Base-by-base conservation (phyloP, 192 early-diverging fungal species). In the Oehlia diaphana region DNA sequence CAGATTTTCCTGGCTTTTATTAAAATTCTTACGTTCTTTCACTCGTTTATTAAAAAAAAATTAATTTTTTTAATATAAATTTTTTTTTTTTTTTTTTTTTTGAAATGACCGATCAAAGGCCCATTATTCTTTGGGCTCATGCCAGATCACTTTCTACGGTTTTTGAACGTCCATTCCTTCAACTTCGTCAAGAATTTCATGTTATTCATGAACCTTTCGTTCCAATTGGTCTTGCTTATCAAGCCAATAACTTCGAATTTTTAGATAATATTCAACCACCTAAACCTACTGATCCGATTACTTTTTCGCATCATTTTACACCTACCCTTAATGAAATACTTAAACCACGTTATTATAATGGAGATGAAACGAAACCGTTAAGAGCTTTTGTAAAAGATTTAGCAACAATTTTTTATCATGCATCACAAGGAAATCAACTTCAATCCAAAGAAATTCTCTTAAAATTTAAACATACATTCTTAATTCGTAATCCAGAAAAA, bases 401-500 rank as follows among this genome's bases (percentile, higher is more conserved):
- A 4, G 68, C 68, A 42, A 70, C 16, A 4, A 42, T 42, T 12
- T 39, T 39, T 39, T 33, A 9, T 19, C 68, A 70, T 35, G 68
- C 33, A 70, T 42, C 68, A 4, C 4, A 42, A 39, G 68, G 68
- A 14, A 42, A 70, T 42, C 33, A 10, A 35, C 19, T 70, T 13
- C 39, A 5, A 39, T 70, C 68, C 3, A 70, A 42, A 7, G 68
- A 70, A 42, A 19, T 42, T 39, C 31, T 70, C 4, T 16, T 14
- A 42, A 42, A 35, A 70, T 39, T 70, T 4, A 70, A 39, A 70
- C 68, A 70, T 13, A 42, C 68, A 19, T 70, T 70, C 9, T 42
- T 70, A 39, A 70, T 70, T 37, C 23, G 68, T 33, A 70, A 70
- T 12, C 68, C 68, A 12, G 68, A 70, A 70, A 70, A 70, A 70